These are phyloP conservation scores for Cutaneotrichosporon cutaneum DNA, from an alignment of 1,284 basidiomycete species.

Conservation along the genomic window DNA sequence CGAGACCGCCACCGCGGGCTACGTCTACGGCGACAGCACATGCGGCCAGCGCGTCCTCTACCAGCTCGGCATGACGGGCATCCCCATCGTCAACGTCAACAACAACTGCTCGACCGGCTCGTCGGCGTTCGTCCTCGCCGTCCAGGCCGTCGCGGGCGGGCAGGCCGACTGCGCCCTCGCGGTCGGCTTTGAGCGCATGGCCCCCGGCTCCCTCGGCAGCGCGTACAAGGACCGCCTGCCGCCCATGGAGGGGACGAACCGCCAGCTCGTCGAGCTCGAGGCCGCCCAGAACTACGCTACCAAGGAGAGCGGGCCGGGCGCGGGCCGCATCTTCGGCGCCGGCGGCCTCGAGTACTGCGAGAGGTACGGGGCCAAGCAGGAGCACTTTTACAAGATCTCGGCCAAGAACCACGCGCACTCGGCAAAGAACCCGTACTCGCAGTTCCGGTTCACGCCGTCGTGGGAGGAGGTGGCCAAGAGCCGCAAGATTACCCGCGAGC, in stretches of 20 bases:
- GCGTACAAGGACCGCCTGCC: conserved; percentile 21
- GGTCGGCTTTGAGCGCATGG: conserved; percentile 27
- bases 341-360: conserved; percentile 27
- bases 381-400: conserved; percentile 24
- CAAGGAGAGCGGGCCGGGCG: conserved; percentile 20
- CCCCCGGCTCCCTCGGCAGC: conserved; percentile 23
- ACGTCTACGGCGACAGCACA: conserved; percentile 26
- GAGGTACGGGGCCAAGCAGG: conserved; percentile 20
- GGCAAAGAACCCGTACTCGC: conserved; percentile 27
- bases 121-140: conserved; percentile 20
- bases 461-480: conserved; percentile 18
- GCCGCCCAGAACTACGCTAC: conserved; percentile 19
- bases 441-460: conserved; percentile 25
- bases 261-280: conserved; percentile 20
- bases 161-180: conserved; percentile 26
- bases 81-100: conserved; percentile 27
- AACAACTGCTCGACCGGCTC: conserved; percentile 29
- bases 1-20: conserved; percentile 22
- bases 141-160: conserved; percentile 17
- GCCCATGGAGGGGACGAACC: conserved; percentile 19
- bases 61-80: conserved; percentile 28
- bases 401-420: conserved; percentile 29
- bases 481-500: conserved; percentile 27
- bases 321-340: conserved; percentile 24
- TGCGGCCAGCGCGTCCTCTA: conserved; percentile 28